phyloP scores from a whole-genome alignment of 2,329 filamentous ascomycete species.

The Beauveria scarabaeidicola region DNA sequence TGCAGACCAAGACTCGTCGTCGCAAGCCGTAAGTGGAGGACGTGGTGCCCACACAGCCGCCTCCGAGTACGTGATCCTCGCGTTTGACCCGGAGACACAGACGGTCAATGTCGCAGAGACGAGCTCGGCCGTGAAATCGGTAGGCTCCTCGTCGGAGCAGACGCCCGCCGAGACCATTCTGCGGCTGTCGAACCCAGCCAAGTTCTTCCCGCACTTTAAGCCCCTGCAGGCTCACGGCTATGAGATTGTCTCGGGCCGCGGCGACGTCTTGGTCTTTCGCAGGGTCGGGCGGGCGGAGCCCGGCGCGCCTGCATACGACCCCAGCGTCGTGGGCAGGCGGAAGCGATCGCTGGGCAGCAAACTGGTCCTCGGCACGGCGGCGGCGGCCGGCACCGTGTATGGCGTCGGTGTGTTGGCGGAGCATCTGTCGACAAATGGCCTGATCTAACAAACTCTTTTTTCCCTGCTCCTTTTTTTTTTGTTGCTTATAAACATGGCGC shows the following conservation, averaged over 20 bases:
- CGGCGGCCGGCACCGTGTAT: constrained; percentile 48
- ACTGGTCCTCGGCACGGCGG: constrained; percentile 43
- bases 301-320: constrained; percentile 1
- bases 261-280: constrained; percentile 58
- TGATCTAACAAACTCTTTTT: not conserved
- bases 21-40: constrained; percentile 4
- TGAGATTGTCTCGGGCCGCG: constrained; percentile 55
- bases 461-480: constrained; percentile 1
- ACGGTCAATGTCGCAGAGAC: constrained; percentile 52
- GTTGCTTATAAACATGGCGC: constrained; percentile 1
- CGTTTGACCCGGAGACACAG: constrained; percentile 53
- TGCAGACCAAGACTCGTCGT: constrained; percentile 1
- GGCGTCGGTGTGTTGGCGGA: constrained; percentile 50
- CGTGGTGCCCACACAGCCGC: constrained; percentile 9
- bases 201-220: constrained; percentile 57
- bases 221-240: constrained; percentile 53
- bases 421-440: constrained; percentile 36
- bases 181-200: constrained; percentile 51
- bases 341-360: constrained; percentile 37
- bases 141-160: constrained; percentile 27
- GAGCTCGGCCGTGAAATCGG: constrained; percentile 43
- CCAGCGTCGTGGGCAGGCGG: constrained; percentile 19
- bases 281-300: constrained; percentile 35
- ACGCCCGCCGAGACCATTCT: constrained; percentile 53
- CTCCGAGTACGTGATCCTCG: constrained; percentile 52